Conservation (phyloP, 2,329 filamentous ascomycete genomes). For the Aspergillus neotritici region DNA sequence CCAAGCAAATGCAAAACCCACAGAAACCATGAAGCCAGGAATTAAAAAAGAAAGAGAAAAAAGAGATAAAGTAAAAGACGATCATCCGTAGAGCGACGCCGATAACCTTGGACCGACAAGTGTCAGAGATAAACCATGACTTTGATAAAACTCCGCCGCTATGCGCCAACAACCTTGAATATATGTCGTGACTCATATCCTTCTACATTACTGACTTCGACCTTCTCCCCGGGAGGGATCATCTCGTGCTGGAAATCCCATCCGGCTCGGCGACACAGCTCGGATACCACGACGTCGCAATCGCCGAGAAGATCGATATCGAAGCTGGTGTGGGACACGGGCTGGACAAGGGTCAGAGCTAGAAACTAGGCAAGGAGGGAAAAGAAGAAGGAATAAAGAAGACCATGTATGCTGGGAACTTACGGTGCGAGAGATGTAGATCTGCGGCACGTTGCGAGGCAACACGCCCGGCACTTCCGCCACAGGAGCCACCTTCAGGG, state of each 20-base stretch:
- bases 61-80: conserved; percentile 1
- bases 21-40: conserved; percentile 3
- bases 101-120: background rate
- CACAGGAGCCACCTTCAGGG: conserved; percentile 90
- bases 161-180: conserved; percentile 38
- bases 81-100: background rate
- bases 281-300: conserved; percentile 82
- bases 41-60: conserved; percentile 7
- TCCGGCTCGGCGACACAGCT: conserved; percentile 73
- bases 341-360: conserved; percentile 36
- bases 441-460: conserved; percentile 74
- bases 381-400: background rate
- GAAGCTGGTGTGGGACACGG: conserved; percentile 85
- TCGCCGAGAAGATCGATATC: conserved; percentile 95
- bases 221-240: conserved; percentile 62
- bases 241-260: conserved; percentile 81
- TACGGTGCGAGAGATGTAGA: conserved; percentile 77
- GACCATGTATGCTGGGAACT: conserved; percentile 18
- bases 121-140: conserved; percentile 14
- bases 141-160: conserved; percentile 30
- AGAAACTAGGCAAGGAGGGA: background rate
- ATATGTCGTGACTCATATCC: conserved; percentile 43
- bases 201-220: conserved; percentile 51
- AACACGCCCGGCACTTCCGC: conserved; percentile 82
- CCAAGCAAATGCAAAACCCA: background rate